Evolutionary conservation across 2,329 filamentous ascomycete species (phyloP).

Genomic region (Macrophomina tecta): DNA sequence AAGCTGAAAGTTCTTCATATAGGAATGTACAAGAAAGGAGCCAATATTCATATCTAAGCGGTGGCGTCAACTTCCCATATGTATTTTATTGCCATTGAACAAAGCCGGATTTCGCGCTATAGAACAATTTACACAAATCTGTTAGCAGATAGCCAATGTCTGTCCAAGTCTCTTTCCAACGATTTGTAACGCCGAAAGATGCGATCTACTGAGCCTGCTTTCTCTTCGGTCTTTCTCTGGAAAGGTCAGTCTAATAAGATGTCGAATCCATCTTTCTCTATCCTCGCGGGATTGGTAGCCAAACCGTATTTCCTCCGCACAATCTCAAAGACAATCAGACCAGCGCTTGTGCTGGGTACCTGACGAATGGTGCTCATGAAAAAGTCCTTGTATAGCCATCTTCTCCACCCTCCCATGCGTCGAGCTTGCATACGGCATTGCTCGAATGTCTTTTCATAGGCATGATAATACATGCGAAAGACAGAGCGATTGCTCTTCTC

Average conservation of each 20-base stretch:
- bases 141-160: too few relatives aligned
- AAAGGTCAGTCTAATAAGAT: constrained; percentile 61
- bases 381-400: constrained; percentile 75
- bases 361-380: constrained; percentile 75
- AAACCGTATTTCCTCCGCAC: constrained; percentile 71
- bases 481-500: constrained; percentile 52
- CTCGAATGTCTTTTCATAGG: constrained; percentile 71
- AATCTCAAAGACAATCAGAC: constrained; percentile 79
- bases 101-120: too few relatives aligned
- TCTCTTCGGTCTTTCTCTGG: background rate
- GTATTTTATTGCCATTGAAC: too few relatives aligned
- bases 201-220: constrained; percentile 1
- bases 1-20: too few relatives aligned
- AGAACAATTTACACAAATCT: too few relatives aligned
- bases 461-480: constrained; percentile 70
- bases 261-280: constrained; percentile 69
- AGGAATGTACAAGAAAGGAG: too few relatives aligned
- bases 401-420: constrained; percentile 62
- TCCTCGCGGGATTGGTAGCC: constrained; percentile 40
- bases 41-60: too few relatives aligned
- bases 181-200: constrained; percentile 6
- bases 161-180: too few relatives aligned
- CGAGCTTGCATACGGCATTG: constrained; percentile 66
- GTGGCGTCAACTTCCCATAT: too few relatives aligned
- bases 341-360: constrained; percentile 77